Evolutionary conservation across 768 basidiomycete genomes (phyloP), one percentile per base, ranked within the genome.

Genomic region (Tylopilus balloui): DNA sequence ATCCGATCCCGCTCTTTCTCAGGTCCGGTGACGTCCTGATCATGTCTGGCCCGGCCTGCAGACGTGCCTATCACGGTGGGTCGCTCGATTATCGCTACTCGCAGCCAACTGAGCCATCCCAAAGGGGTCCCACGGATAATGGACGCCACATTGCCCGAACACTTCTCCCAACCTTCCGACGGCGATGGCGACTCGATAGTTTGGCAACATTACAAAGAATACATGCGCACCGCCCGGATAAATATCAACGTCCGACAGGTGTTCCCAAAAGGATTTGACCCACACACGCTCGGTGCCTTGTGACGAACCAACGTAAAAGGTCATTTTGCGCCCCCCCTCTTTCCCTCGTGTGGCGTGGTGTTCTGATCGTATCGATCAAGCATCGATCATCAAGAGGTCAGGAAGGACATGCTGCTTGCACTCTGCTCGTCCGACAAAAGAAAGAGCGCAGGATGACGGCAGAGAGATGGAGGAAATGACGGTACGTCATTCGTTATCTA

Each of bases 231-330:
- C 3, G 78, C 85, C 2, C 75, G 95, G 50, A 87, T 98, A 61
- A 97, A 97, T 62, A 74, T 97, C 48, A 97, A 97, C 58, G 90
- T 92, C 8, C 74, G 95, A 46, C 92, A 96, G 64, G 88, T 90
- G 6, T 89, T 90, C 62, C 86, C 87, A 2, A 85, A 78, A 60
- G 83, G 78, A 3, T 89, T 88, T 45, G 62, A 69, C 47, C 70
- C 75, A 17, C 35, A 45, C 45, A 20, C 21, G 38, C 31, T 12
- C 21, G 34, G 35, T 17, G n/a, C 42, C 45, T 37, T 47, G 36
- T 38, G 57, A 50, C 19, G 7, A 24, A 21, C 20, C 0, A 35
- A 21, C 21, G 23, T 13, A 19, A 19, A 13, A 17, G 31, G 15
- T 9, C 17, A 8, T 35, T 35, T n/a, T n/a, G n/a, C n/a, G 34